Percentiles rank a stretch among this genome's conserved stretches.
These are phyloP conservation scores for Fusarium gaditjirri DNA, from an alignment of 2,329 filamentous ascomycete genomes.

Conservation along the genomic window DNA sequence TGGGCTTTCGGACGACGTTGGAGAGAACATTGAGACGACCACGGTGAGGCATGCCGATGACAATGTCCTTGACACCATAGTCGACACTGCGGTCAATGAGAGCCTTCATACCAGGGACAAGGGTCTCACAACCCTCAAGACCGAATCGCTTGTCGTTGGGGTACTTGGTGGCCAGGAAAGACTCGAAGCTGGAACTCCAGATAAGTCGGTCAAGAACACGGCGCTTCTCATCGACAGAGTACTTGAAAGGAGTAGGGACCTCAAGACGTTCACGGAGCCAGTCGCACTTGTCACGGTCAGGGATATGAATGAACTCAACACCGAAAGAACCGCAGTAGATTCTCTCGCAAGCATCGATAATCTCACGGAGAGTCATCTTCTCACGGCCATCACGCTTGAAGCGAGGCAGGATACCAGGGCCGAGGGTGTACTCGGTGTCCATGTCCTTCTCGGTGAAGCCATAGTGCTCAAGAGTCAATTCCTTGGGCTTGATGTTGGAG, in stretches of 20 bases:
- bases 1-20: constrained; percentile 98
- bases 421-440: constrained; percentile 89
- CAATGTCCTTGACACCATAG: constrained; percentile 98
- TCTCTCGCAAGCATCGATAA: constrained; percentile 90
- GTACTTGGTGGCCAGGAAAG: constrained; percentile 96
- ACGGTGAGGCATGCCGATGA: constrained; percentile 99
- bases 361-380: constrained; percentile 97
- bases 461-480: constrained; percentile 93
- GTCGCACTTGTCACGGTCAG: constrained; percentile 96
- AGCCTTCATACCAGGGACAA: constrained; percentile 99
- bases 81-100: constrained; percentile 98
- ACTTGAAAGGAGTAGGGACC: constrained; percentile 94
- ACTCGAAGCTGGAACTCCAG: constrained; percentile 98
- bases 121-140: constrained; percentile 94
- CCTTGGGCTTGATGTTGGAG: constrained; percentile 88
- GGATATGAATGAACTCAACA: constrained; percentile 98
- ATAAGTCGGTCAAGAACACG: constrained; percentile 97
- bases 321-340: constrained; percentile 98
- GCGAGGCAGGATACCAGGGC: constrained; percentile 92
- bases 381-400: constrained; percentile 89
- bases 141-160: constrained; percentile 99
- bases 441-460: constrained; percentile 95
- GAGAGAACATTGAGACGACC: constrained; percentile 97
- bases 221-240: constrained; percentile 98
- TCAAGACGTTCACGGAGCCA: constrained; percentile 97